Evolutionary conservation across 2,329 filamentous ascomycete genomes (phyloP).

Genomic region (Cercospora sp.): DNA sequence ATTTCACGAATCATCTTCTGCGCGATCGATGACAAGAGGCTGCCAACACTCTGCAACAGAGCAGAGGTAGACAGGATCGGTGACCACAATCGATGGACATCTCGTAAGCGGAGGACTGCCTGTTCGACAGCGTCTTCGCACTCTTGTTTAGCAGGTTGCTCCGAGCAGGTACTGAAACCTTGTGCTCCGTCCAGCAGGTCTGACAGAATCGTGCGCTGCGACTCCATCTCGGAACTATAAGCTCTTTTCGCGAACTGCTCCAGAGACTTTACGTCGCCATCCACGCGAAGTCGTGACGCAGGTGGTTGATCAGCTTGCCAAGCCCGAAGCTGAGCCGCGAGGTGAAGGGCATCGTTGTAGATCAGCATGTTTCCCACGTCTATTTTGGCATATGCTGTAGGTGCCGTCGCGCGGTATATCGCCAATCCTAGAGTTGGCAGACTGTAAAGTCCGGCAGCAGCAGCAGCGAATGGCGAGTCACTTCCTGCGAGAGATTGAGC

Average conservation of each 20-base stretch:
- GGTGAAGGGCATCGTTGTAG: constrained; percentile 63
- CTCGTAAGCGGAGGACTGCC: constrained; percentile 58
- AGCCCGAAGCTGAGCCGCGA: constrained; percentile 55
- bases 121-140: constrained; percentile 61
- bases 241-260: constrained; percentile 61
- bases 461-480: constrained; percentile 62
- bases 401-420: constrained; percentile 76
- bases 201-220: constrained; percentile 61
- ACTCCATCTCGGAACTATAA: constrained; percentile 65
- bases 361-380: constrained; percentile 61
- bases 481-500: constrained; percentile 57
- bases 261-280: constrained; percentile 56
- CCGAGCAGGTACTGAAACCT: constrained; percentile 61
- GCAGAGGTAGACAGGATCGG: constrained; percentile 60
- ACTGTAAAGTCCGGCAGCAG: constrained; percentile 67
- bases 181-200: constrained; percentile 64
- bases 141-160: constrained; percentile 58
- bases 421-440: constrained; percentile 72
- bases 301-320: constrained; percentile 50
- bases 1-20: constrained; percentile 62
- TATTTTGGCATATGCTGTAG: constrained; percentile 68
- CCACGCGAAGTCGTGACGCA: constrained; percentile 49
- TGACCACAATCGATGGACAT: constrained; percentile 59
- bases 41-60: constrained; percentile 62
- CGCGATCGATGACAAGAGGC: constrained; percentile 57